Percentiles rank a stretch among this genome's conserved stretches.
Conservation (phyloP, 2,329 filamentous ascomycete genomes). For the Aspergillus persii region DNA sequence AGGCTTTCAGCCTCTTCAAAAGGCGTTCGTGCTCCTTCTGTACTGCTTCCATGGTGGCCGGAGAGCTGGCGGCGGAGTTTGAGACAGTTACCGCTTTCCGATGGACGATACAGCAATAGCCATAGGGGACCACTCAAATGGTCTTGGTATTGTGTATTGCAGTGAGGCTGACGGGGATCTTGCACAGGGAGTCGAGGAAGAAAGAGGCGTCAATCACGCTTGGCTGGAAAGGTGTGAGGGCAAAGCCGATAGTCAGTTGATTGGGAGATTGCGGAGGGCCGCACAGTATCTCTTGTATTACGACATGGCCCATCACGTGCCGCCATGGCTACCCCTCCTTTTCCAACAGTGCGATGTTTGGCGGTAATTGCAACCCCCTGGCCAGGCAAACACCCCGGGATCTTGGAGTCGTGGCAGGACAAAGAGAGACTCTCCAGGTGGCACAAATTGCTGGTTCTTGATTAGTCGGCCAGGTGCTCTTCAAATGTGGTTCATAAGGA, state of each 20-base stretch:
- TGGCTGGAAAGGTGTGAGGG: not conserved
- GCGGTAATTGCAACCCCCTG: not conserved
- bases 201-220: not conserved
- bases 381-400: too few species aligned
- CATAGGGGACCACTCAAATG: slow-evolving; percentile 18
- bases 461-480: not conserved
- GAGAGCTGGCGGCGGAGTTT: slow-evolving; percentile 23
- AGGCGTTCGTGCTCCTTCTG: slow-evolving; percentile 73
- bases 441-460: not conserved
- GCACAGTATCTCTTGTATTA: slow-evolving; percentile 3
- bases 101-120: slow-evolving; percentile 15
- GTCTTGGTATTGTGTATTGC: not conserved
- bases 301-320: slow-evolving; percentile 13
- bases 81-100: slow-evolving; percentile 25
- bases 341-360: not conserved
- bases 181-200: not conserved
- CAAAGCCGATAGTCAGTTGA: not conserved
- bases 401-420: not conserved
- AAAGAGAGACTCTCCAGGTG: too few species aligned
- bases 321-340: slow-evolving; percentile 9
- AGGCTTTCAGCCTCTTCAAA: slow-evolving; percentile 65
- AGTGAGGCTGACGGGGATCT: not conserved
- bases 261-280: not conserved
- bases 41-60: slow-evolving; percentile 58
- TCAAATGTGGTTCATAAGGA: not conserved